A percentile compares a stretch with the other conserved stretches of the same genome.
Evolutionary conservation across 2,329 filamentous ascomycete species (phyloP).

Genomic region (Fusarium solani-melongenae): DNA sequence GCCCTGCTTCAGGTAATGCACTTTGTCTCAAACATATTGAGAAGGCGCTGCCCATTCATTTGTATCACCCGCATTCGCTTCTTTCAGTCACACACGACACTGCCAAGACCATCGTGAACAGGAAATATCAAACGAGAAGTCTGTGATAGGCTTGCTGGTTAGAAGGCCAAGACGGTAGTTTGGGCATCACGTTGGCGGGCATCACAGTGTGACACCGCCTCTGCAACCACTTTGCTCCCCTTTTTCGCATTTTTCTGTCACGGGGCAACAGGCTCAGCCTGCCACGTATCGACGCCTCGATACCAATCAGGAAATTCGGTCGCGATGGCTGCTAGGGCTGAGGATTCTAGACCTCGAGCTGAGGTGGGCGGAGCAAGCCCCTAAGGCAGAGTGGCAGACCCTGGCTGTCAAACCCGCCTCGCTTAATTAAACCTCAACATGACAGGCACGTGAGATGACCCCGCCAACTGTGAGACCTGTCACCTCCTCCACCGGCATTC

Average conservation of each 20-base stretch:
- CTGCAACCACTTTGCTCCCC: neutral
- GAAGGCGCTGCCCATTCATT: neutral
- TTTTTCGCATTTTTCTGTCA: neutral
- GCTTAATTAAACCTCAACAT: neutral
- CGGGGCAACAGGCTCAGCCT: neutral
- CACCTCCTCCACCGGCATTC: no score
- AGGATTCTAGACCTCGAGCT: neutral
- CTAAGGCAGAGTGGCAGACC: neutral
- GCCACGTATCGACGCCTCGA: neutral
- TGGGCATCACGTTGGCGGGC: neutral
- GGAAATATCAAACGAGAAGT: neutral
- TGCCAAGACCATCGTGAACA: neutral
- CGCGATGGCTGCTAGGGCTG: neutral
- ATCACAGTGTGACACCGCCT: neutral
- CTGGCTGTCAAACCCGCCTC: neutral
- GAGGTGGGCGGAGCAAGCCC: neutral
- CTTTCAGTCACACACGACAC: neutral
- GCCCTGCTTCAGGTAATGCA: neutral
- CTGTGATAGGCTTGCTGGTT: neutral
- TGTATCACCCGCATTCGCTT: neutral
- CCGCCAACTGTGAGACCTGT: no score
- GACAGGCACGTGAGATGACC: neutral
- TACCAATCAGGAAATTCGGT: neutral
- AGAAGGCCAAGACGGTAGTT: neutral
- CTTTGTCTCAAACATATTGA: neutral